A percentile compares a stretch with the other conserved stretches of the same genome.
phyloP scores from a whole-genome alignment of 2,329 filamentous ascomycete species.

The Neocatenulostroma microsporum region DNA sequence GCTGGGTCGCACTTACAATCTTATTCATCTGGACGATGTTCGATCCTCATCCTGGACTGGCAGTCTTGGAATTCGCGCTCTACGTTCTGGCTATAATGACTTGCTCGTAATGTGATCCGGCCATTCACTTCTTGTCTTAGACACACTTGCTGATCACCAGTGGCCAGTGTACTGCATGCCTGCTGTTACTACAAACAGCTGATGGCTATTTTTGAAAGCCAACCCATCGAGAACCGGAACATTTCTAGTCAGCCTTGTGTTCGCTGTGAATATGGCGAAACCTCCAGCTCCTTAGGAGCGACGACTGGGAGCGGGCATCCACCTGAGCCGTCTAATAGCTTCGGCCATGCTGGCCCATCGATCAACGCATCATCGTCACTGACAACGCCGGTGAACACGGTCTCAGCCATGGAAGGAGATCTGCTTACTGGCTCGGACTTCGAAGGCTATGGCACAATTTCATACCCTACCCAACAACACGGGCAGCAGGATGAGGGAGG shows the following conservation, averaged over 20 bases:
- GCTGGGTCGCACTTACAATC: slow-evolving; percentile 5
- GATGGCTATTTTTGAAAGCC: slow-evolving; percentile 8
- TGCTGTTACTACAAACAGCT: slow-evolving; percentile 10
- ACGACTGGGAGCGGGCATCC: too few species aligned
- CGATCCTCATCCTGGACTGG: neutral
- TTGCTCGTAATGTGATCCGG: slow-evolving; percentile 14
- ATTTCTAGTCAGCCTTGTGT: too few species aligned
- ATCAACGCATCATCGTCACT: neutral
- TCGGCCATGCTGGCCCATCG: neutral
- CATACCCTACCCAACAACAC: too few species aligned
- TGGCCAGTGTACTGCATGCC: slow-evolving; percentile 8
- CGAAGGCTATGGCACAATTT: slow-evolving; percentile 5
- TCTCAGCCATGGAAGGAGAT: slow-evolving; percentile 10
- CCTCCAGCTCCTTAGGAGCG: too few species aligned
- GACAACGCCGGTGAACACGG: neutral
- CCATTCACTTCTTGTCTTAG: too few species aligned
- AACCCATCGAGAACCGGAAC: slow-evolving; percentile 2
- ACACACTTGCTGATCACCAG: neutral
- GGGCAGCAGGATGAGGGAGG: too few species aligned
- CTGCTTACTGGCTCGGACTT: slow-evolving; percentile 9
- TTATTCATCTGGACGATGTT: neutral
- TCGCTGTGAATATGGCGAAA: slow-evolving; percentile 9
- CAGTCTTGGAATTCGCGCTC: slow-evolving; percentile 6
- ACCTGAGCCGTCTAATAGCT: neutral
- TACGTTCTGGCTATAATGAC: slow-evolving; percentile 7